These are phyloP conservation scores for Fusarium sp. DNA, from an alignment of 2,329 filamentous ascomycete genomes.

Conservation along the genomic window DNA sequence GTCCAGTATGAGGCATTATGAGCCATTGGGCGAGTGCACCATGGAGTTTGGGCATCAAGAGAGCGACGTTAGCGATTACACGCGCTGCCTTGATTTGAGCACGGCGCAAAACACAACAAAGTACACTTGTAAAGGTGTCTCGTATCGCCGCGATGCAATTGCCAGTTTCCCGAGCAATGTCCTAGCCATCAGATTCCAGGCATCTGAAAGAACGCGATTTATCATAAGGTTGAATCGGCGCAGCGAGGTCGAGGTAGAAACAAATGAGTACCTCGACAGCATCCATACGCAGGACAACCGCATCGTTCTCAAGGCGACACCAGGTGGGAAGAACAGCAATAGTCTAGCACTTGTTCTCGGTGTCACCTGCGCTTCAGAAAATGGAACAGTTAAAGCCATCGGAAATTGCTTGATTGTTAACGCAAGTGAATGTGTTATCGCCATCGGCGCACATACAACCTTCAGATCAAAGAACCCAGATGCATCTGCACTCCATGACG, in stretches of 20 bases:
- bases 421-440: conserved; percentile 26
- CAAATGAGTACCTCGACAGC: conserved; percentile 46
- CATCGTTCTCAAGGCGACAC: conserved; percentile 41
- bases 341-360: conserved; percentile 33
- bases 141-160: conserved; percentile 55
- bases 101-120: conserved; percentile 54
- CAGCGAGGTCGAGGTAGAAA: conserved; percentile 43
- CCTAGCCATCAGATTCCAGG: conserved; percentile 45
- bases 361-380: conserved; percentile 1
- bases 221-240: conserved; percentile 44
- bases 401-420: conserved; percentile 39
- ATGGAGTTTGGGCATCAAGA: conserved; percentile 55
- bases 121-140: conserved; percentile 53
- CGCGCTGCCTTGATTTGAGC: conserved; percentile 56
- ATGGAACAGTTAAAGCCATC: conserved; percentile 23
- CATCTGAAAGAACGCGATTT: conserved; percentile 42
- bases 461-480: conserved; percentile 41
- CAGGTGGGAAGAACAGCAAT: conserved; percentile 43
- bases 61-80: conserved; percentile 51
- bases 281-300: conserved; percentile 34
- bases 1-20: conserved; percentile 48
- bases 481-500: conserved; percentile 37
- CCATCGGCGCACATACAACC: conserved; percentile 44
- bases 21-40: conserved; percentile 52
- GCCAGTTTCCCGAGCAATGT: conserved; percentile 59